phyloP scores from a whole-genome alignment of 2,329 filamentous ascomycete genomes.

The Aspergillus ochraceoroseus region DNA sequence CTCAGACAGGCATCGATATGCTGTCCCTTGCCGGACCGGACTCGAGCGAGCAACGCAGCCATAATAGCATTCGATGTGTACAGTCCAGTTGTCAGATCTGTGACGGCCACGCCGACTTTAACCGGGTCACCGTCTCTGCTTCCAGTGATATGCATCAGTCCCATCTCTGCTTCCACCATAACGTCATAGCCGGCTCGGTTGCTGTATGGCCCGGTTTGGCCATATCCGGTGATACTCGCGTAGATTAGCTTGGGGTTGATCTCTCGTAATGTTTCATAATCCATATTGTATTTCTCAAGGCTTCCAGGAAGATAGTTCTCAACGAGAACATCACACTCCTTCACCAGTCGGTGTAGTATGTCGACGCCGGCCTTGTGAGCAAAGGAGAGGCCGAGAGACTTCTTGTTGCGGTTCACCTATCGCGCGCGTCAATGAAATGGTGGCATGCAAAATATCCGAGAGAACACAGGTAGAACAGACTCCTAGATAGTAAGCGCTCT shows the following conservation, averaged over 20 bases:
- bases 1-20: slow-evolving; percentile 88
- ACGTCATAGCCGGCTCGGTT: slow-evolving; percentile 92
- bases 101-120: slow-evolving; percentile 96
- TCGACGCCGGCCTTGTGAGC: slow-evolving; percentile 76
- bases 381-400: slow-evolving; percentile 86
- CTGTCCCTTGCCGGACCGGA: slow-evolving; percentile 72
- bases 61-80: slow-evolving; percentile 96
- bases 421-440: slow-evolving; percentile 7
- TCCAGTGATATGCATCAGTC: slow-evolving; percentile 97
- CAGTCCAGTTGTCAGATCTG: slow-evolving; percentile 87
- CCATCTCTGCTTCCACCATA: slow-evolving; percentile 98
- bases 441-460: background rate
- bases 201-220: slow-evolving; percentile 87
- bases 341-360: slow-evolving; percentile 78
- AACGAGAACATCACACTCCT: slow-evolving; percentile 84
- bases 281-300: slow-evolving; percentile 83
- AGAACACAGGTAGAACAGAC: slow-evolving; percentile 48
- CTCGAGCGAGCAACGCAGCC: slow-evolving; percentile 77
- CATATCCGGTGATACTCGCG: slow-evolving; percentile 94
- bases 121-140: slow-evolving; percentile 82
- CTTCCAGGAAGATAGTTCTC: slow-evolving; percentile 94
- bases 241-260: slow-evolving; percentile 89
- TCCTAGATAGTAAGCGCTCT: slow-evolving; percentile 89
- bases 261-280: slow-evolving; percentile 72
- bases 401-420: slow-evolving; percentile 95